Percentiles rank a stretch among this genome's conserved stretches.
Evolutionary conservation across 306 rosid genomes (phyloP).

Genomic region (Hylodesmum podocarpum): DNA sequence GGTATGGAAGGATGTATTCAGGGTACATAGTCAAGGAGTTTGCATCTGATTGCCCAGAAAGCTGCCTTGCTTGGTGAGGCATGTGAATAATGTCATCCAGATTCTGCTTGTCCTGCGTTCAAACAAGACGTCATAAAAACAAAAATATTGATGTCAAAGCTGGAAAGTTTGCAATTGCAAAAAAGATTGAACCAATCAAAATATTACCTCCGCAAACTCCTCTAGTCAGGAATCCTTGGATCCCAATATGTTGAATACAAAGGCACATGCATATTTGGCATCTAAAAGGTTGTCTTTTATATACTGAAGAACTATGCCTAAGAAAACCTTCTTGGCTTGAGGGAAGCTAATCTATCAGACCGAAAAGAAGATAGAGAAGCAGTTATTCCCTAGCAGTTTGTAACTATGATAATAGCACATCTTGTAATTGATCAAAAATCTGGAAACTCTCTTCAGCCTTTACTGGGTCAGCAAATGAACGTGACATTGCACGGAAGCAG

Average conservation of each 20-base stretch:
- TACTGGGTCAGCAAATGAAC: conserved; percentile 82
- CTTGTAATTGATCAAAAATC: conserved; percentile 90
- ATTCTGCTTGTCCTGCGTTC: conserved; percentile 73
- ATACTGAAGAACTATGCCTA: conserved; percentile 85
- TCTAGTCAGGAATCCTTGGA: conserved; percentile 52
- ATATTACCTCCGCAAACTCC: conserved; percentile 75
- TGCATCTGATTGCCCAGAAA: conserved; percentile 68
- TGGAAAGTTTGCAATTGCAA: conserved; percentile 19
- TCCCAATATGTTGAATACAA: conserved; percentile 58
- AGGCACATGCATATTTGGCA: conserved; percentile 89
- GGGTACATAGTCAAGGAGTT: conserved; percentile 68
- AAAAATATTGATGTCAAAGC: conserved; percentile 19
- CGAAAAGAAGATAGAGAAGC: conserved; percentile 33
- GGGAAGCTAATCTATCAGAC: conserved; percentile 72
- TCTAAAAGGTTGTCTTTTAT: conserved; percentile 79
- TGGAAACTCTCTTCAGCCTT: conserved; percentile 92
- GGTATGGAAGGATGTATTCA: conserved; percentile 77
- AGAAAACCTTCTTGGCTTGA: conserved; percentile 76
- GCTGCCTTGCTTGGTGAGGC: conserved; percentile 73
- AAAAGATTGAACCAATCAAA: conserved; percentile 23
- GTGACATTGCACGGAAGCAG: conserved; percentile 87
- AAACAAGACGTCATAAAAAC: conserved; percentile 25
- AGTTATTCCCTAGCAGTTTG: conserved; percentile 53
- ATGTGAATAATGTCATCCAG: conserved; percentile 84
- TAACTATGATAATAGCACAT: conserved; percentile 81